These are phyloP conservation scores for Inga leiocalycina DNA, from an alignment of 306 rosid species.

Conservation along the genomic window DNA sequence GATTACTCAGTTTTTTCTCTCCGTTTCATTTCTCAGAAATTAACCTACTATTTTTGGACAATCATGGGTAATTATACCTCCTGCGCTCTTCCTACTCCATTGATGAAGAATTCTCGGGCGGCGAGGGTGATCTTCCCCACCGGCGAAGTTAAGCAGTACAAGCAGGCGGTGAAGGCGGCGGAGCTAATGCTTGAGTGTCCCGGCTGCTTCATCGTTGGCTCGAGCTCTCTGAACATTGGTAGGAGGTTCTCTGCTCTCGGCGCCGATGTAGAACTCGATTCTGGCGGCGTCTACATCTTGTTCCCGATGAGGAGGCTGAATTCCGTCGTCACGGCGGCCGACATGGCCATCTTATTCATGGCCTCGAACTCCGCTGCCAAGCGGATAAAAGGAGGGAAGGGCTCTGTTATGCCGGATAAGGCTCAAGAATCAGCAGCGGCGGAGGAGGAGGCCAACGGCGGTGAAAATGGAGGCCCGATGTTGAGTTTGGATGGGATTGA, in stretches of 20 bases:
- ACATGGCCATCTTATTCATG: slow-evolving; percentile 70
- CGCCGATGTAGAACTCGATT: slow-evolving; percentile 84
- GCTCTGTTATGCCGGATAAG: slow-evolving; percentile 49
- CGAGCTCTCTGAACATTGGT: slow-evolving; percentile 69
- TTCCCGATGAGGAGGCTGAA: slow-evolving; percentile 75
- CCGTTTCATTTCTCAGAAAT: too few relatives aligned
- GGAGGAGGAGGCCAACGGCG: neutral
- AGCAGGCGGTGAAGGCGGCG: slow-evolving; percentile 60
- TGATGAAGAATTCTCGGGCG: slow-evolving; percentile 60
- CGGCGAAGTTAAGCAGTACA: slow-evolving; percentile 76
- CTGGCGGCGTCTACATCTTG: slow-evolving; percentile 70
- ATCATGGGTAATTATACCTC: slow-evolving; percentile 84
- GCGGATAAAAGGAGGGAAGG: slow-evolving; percentile 50
- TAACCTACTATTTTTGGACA: neutral
- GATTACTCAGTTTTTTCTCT: neutral
- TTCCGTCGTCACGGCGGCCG: slow-evolving; percentile 73
- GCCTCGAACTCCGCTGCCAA: slow-evolving; percentile 80
- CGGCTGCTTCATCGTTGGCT: slow-evolving; percentile 52
- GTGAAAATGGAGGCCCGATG: slow-evolving; percentile 34
- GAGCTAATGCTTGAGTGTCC: slow-evolving; percentile 92
- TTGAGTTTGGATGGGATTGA: slow-evolving; percentile 72
- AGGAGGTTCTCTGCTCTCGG: slow-evolving; percentile 68
- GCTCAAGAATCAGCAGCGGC: neutral
- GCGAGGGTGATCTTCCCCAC: slow-evolving; percentile 69
- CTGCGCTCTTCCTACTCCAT: slow-evolving; percentile 67